These are phyloP conservation scores for Alopecurus myosuroides DNA, from an alignment of 176 grass and related monocot species.

Conservation along the genomic window DNA sequence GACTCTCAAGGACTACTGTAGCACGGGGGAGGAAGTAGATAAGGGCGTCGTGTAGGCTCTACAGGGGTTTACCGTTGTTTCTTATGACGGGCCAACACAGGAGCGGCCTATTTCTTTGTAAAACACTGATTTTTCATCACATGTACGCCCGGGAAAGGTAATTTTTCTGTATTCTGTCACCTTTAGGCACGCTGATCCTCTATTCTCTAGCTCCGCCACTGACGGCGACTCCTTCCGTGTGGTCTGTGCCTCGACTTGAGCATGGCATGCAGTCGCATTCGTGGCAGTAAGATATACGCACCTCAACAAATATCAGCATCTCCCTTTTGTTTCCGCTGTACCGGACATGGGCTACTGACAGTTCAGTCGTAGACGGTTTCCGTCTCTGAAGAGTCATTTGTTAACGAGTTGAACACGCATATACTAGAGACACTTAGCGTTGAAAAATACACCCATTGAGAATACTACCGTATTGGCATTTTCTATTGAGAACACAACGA, in stretches of 20 bases:
- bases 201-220: no score
- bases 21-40: no score
- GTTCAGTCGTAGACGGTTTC: neutral
- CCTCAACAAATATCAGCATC: neutral
- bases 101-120: no score
- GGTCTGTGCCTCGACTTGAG: neutral
- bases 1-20: no score
- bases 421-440: neutral
- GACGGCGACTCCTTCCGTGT: no score
- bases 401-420: neutral
- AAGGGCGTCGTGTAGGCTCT: no score
- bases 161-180: no score
- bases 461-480: neutral
- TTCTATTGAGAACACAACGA: neutral
- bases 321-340: slow-evolving; percentile 21
- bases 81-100: no score
- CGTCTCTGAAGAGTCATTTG: neutral
- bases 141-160: no score
- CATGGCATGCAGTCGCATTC: neutral
- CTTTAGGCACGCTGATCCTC: no score
- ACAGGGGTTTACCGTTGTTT: no score
- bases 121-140: no score
- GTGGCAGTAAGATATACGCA: neutral
- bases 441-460: neutral
- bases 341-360: neutral